These are phyloP conservation scores for Geotrichum ghanense DNA, from an alignment of 805 yeast species.

Conservation along the genomic window DNA sequence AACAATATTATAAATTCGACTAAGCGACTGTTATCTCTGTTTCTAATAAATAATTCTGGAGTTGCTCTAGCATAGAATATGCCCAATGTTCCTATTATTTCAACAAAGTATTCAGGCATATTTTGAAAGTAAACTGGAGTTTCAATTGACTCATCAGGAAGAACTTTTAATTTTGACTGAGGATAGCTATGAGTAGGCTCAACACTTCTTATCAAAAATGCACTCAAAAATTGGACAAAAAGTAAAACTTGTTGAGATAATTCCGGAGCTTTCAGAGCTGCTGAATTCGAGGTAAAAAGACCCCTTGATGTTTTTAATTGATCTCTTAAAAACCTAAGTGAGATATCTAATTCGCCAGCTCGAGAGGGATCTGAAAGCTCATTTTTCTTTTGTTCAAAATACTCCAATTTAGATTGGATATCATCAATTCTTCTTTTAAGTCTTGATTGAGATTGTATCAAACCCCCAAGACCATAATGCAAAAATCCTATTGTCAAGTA, in stretches of 20 bases:
- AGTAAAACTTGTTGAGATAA: constrained; percentile 47
- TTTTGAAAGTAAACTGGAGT: constrained; percentile 48
- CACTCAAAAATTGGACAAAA: constrained; percentile 62
- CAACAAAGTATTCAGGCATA: constrained; percentile 77
- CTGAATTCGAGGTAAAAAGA: constrained; percentile 17
- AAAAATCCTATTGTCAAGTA: constrained; percentile 66
- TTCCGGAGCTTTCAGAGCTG: constrained; percentile 37
- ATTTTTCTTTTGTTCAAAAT: constrained; percentile 29
- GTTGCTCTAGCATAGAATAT: constrained; percentile 43
- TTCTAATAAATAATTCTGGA: constrained; percentile 41
- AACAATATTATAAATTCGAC: constrained; percentile 65
- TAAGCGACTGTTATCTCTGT: constrained; percentile 25
- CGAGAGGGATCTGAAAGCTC: constrained; percentile 14
- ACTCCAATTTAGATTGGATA: constrained; percentile 37
- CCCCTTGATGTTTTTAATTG: neutral
- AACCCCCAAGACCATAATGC: constrained; percentile 85
- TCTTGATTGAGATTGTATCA: constrained; percentile 45
- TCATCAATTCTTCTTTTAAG: constrained; percentile 39
- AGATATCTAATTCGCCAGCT: constrained; percentile 13
- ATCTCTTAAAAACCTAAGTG: neutral
- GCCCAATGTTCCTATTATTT: constrained; percentile 55
- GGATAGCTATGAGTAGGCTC: constrained; percentile 50
- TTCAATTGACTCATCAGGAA: constrained; percentile 17
- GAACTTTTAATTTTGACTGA: constrained; percentile 35
- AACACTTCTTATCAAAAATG: constrained; percentile 57